Base-by-base conservation (phyloP, 805 yeast species). In the Nakazawaea populi region DNA sequence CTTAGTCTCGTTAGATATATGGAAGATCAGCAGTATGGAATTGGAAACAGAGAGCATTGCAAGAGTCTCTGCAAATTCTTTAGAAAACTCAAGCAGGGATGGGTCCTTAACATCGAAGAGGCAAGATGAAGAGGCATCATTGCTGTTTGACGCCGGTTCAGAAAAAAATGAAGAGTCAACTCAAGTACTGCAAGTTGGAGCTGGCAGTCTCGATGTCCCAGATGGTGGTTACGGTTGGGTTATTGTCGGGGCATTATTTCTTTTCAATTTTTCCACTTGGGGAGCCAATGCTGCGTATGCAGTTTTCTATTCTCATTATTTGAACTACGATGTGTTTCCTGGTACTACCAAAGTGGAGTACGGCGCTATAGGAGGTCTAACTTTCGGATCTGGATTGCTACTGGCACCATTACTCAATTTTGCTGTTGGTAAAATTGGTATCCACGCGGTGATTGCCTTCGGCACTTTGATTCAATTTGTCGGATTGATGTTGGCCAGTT, bases 161-260 rank as follows among this genome's bases (percentile, higher is more conserved):
- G 40, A 37, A 37, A n/a, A 37, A 12, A 37, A 37, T 18, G 3
- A 3, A 11, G 40, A 37, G 8, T 37, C 14, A 37, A 6, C 7
- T 10, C 14, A 6, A n/a, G 18, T 11, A 12, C 18, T 12, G 29
- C 38, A 32, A 43, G 36, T 29, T 4, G 27, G n/a, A 6, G 7
- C 18, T 29, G 44, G 14, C 2, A 36, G 37, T 12, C 35, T 56
- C 24, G 67, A 57, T 3, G 64, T 68, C 0, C 83, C 84, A 1
- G 91, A 85, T 62, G 84, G 82, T 42, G 89, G 89, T 2, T 75
- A 79, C 51, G 89, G 87, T 1, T 82, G 89, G 86, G 80, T 84
- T 0, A 71, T 83, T 24, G 75, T 78, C 11, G 53, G 76, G 12
- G 79, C 82, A 11, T 74, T 78, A 4, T 67, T 73, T 31, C 47